Conservation (phyloP, 129 eudicot genomes). For the Cynara cardunculus region DNA sequence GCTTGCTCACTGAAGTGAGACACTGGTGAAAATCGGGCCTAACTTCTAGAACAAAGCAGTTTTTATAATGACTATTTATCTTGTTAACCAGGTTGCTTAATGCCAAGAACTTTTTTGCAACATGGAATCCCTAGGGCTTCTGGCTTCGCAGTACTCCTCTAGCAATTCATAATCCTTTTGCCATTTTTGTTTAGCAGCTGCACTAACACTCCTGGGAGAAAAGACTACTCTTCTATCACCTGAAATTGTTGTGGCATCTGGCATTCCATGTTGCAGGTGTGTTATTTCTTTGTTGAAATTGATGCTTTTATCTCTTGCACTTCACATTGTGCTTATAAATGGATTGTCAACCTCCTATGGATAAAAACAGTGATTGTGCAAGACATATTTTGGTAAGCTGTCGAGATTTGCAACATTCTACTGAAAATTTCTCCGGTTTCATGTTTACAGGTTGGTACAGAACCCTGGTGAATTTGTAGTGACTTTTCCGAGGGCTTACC, state of each 20-base stretch:
- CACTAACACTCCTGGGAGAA: slow-evolving; percentile 85
- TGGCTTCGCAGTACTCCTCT: background rate
- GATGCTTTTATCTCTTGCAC: background rate
- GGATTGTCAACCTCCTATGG: background rate
- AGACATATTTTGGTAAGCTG: slow-evolving; percentile 15
- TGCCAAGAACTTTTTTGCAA: slow-evolving; percentile 5
- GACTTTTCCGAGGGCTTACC: slow-evolving; percentile 98
- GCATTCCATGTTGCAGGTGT: slow-evolving; percentile 98
- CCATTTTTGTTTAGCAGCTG: slow-evolving; percentile 48
- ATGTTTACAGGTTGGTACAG: slow-evolving; percentile 73
- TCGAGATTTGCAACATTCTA: background rate
- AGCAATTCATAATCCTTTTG: slow-evolving; percentile 2
- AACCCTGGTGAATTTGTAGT: slow-evolving; percentile 98
- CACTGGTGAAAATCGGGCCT: background rate
- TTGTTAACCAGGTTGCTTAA: slow-evolving; percentile 3
- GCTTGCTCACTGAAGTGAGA: background rate
- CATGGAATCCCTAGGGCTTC: background rate
- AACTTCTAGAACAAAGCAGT: background rate
- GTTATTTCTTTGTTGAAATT: slow-evolving; percentile 11
- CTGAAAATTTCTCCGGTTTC: slow-evolving; percentile 4
- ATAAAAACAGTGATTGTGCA: background rate
- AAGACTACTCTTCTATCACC: slow-evolving; percentile 98
- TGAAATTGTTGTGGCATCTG: slow-evolving; percentile 61
- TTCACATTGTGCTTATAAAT: background rate
- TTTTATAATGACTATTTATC: background rate